A percentile compares a stretch with the other conserved stretches of the same genome.
Conservation (phyloP, 495 filamentous ascomycete species). For the Penicilliopsis zonata region DNA sequence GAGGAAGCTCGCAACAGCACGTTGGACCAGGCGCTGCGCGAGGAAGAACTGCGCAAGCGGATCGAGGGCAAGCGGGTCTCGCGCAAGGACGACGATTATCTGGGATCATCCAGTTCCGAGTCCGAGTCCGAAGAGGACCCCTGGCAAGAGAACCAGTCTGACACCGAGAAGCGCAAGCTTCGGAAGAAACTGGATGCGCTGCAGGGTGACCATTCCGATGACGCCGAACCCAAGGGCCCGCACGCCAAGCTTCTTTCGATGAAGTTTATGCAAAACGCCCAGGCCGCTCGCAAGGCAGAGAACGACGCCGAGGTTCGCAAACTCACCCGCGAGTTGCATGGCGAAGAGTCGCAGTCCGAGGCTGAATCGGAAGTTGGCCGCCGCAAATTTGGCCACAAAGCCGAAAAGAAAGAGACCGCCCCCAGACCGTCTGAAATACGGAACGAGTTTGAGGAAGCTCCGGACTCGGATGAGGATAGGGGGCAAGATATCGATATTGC, state of each 20-base stretch:
- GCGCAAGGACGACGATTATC: constrained; percentile 35
- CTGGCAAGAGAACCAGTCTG: constrained; percentile 41
- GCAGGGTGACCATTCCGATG: constrained; percentile 27
- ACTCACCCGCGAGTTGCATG: constrained; percentile 59
- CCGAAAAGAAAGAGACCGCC: constrained; percentile 9
- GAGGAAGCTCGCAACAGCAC: constrained; percentile 67
- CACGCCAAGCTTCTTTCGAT: constrained; percentile 51
- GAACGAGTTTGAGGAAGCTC: constrained; percentile 50
- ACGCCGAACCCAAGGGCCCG: constrained; percentile 23
- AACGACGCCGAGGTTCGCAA: constrained; percentile 74
- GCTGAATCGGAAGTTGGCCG: constrained; percentile 48
- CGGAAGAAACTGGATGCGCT: constrained; percentile 48
- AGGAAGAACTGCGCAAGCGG: constrained; percentile 73
- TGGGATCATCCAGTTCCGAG: constrained; percentile 38
- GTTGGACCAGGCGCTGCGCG: constrained; percentile 68
- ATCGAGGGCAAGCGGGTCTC: constrained; percentile 64
- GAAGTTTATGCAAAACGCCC: constrained; percentile 89
- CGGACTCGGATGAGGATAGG: constrained; percentile 41
- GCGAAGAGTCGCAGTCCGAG: constrained; percentile 42
- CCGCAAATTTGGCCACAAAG: constrained; percentile 46
- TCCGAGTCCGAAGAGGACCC: constrained; percentile 47
- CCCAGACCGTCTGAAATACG: constrained; percentile 15
- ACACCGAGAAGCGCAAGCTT: constrained; percentile 38
- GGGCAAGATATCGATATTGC: constrained; percentile 14
- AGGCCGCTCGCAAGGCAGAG: constrained; percentile 57